phyloP scores from a whole-genome alignment of 2,329 filamentous ascomycete genomes.

The Plectosphaerella sp. region DNA sequence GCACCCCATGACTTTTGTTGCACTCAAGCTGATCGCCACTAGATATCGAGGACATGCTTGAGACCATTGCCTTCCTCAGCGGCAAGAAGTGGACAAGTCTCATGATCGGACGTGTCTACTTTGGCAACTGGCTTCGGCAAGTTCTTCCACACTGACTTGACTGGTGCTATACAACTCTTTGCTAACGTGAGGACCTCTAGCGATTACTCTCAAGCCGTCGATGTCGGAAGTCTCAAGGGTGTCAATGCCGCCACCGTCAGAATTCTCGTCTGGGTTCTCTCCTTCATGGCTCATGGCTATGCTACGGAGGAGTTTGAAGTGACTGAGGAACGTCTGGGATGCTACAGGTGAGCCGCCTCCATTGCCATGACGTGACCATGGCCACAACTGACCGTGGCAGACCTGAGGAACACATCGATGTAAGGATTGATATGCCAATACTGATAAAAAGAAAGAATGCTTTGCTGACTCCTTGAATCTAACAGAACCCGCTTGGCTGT shows the following conservation, averaged over 20 bases:
- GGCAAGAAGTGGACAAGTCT: constrained; percentile 83
- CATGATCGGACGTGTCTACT: constrained; percentile 74
- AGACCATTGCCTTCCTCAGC: constrained; percentile 69
- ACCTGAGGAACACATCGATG: constrained; percentile 66
- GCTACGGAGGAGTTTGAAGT: constrained; percentile 85
- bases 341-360: constrained; percentile 43
- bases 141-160: not conserved
- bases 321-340: constrained; percentile 72
- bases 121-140: constrained; percentile 65
- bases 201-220: constrained; percentile 81
- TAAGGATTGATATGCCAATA: not conserved
- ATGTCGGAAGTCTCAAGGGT: constrained; percentile 74
- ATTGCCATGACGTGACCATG: not conserved
- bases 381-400: constrained; percentile 29
- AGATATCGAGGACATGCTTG: constrained; percentile 80
- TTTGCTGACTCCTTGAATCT: not conserved
- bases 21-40: constrained; percentile 1
- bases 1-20: not conserved
- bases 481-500: constrained; percentile 66
- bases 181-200: constrained; percentile 38
- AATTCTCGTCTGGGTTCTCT: constrained; percentile 73
- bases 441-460: not conserved
- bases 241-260: constrained; percentile 75
- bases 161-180: not conserved
- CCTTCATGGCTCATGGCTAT: constrained; percentile 78